Conservation (phyloP, 1,284 basidiomycete species). For the Omphalotus olearius region DNA sequence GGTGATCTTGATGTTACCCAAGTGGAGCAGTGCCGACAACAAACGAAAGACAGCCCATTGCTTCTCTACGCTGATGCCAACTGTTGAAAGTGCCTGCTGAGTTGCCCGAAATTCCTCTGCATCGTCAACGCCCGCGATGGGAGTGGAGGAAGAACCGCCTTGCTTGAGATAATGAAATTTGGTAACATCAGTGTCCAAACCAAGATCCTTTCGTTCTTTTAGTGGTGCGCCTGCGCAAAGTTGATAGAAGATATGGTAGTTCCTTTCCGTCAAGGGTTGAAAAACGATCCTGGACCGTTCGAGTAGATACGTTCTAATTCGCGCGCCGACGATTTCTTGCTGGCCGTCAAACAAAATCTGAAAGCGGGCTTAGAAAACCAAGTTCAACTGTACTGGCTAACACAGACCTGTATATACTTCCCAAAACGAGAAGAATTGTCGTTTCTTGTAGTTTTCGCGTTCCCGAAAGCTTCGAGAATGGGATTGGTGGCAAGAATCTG, state of each 20-base stretch:
- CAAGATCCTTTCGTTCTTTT: conserved; percentile 94
- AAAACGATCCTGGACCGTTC: conserved; percentile 98
- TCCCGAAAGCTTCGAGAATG: conserved; percentile 98
- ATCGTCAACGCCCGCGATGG: conserved; percentile 92
- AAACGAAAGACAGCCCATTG: conserved; percentile 98
- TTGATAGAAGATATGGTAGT: conserved; percentile 99
- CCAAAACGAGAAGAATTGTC: conserved; percentile 99
- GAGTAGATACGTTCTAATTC: conserved; percentile 95
- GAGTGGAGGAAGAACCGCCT: conserved; percentile 83
- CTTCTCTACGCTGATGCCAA: conserved; percentile 95
- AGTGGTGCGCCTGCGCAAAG: conserved; percentile 94
- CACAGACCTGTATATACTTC: conserved; percentile 94
- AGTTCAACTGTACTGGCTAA: neutral
- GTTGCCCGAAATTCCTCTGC: conserved; percentile 93
- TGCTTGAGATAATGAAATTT: conserved; percentile 95
- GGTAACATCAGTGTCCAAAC: conserved; percentile 79
- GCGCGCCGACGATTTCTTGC: conserved; percentile 96
- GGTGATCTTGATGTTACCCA: conserved; percentile 93
- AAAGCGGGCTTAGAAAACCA: conserved; percentile 1
- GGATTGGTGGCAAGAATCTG: conserved; percentile 99
- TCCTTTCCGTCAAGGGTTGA: conserved; percentile 94
- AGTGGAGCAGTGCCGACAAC: conserved; percentile 89
- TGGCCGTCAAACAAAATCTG: conserved; percentile 94
- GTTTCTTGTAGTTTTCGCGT: conserved; percentile 98
- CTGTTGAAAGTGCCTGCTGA: conserved; percentile 92